Conservation (phyloP, 2,329 filamentous ascomycete genomes). For the Pyricularia sp. region DNA sequence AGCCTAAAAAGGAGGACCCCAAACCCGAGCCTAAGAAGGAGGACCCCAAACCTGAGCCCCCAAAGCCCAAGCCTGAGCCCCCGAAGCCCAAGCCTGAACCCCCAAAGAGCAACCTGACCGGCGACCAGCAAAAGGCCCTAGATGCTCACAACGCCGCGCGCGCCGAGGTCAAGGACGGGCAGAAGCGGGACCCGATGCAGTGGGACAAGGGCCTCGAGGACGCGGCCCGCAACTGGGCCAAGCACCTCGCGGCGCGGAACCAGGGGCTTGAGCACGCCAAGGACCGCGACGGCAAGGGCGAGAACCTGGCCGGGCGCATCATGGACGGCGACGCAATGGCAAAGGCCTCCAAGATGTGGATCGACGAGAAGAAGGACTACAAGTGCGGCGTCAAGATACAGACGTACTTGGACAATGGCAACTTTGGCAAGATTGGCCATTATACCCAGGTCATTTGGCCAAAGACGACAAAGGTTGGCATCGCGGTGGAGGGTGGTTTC, state of each 20-base stretch:
- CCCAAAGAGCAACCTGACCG: background rate
- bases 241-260: background rate
- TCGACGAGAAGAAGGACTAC: background rate
- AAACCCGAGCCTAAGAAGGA: background rate
- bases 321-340: background rate
- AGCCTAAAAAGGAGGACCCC: background rate
- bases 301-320: background rate
- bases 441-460: conserved; percentile 1
- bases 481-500: background rate
- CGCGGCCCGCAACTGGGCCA: background rate
- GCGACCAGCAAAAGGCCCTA: background rate
- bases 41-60: too few relatives aligned
- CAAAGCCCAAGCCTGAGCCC: too few relatives aligned
- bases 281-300: conserved; percentile 1
- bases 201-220: conserved; percentile 1
- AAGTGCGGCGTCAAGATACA: background rate
- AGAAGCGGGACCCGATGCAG: background rate
- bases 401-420: background rate
- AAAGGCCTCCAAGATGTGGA: background rate
- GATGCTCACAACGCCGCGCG: background rate
- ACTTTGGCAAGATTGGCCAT: background rate
- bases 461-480: background rate
- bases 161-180: background rate
- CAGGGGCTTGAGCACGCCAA: background rate
- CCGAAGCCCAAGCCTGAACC: background rate